Evolutionary conservation across 2,329 filamentous ascomycete species (phyloP).

Genomic region (Aspergillus texensis): DNA sequence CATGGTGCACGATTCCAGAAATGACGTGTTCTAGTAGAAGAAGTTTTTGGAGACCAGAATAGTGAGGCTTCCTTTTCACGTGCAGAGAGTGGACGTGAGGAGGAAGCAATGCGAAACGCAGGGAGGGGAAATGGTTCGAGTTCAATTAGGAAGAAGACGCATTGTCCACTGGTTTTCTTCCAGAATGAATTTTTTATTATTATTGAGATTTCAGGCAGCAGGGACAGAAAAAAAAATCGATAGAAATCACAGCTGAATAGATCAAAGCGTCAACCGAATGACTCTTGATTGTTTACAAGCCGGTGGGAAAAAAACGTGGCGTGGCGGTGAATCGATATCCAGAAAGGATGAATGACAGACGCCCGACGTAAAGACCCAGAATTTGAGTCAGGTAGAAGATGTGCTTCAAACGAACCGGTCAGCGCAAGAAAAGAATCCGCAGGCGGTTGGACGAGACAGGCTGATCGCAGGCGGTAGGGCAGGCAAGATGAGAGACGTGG

Average conservation of each 20-base stretch:
- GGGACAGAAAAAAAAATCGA: neutral
- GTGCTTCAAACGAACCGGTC: conserved; percentile 14
- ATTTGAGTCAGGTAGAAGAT: conserved; percentile 3
- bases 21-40: conserved; percentile 8
- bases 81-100: conserved; percentile 17
- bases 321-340: conserved; percentile 18
- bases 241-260: neutral
- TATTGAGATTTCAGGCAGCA: neutral
- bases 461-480: conserved; percentile 22
- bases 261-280: conserved; percentile 3
- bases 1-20: conserved; percentile 28
- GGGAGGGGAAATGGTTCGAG: conserved; percentile 7
- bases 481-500: conserved; percentile 25
- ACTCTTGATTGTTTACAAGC: conserved; percentile 10
- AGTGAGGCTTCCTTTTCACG: conserved; percentile 22
- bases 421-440: conserved; percentile 6
- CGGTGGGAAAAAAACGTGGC: conserved; percentile 16
- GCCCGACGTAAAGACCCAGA: neutral
- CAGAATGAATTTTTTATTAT: neutral
- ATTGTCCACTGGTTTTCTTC: conserved; percentile 12
- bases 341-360: conserved; percentile 2
- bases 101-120: conserved; percentile 16
- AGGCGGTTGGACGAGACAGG: neutral
- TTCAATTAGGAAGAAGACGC: conserved; percentile 16
- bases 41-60: conserved; percentile 13